Percentiles rank a stretch among this genome's conserved stretches.
Conservation (phyloP, 2,329 filamentous ascomycete genomes). For the Fusarium sp. region DNA sequence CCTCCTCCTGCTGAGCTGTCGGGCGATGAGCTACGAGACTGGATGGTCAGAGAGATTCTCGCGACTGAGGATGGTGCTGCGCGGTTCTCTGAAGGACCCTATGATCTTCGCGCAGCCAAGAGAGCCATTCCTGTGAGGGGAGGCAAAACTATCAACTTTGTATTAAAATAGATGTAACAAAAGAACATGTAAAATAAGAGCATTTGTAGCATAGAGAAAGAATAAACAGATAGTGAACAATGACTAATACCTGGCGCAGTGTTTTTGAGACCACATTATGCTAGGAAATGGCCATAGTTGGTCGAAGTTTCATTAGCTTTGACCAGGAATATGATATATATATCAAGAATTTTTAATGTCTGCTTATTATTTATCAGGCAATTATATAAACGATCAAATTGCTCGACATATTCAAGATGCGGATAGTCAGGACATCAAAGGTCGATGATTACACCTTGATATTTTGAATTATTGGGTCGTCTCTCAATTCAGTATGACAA, state of each 20-base stretch:
- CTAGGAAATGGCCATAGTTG: background rate
- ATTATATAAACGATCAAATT: background rate
- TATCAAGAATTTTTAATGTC: background rate
- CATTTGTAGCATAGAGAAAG: constrained; percentile 28
- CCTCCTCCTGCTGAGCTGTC: constrained; percentile 59
- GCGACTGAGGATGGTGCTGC: constrained; percentile 70
- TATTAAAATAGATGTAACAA: constrained; percentile 56
- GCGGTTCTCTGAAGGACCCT: constrained; percentile 63
- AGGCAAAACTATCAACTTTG: constrained; percentile 81
- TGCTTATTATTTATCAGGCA: background rate
- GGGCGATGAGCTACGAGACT: constrained; percentile 64
- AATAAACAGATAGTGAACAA: constrained; percentile 19
- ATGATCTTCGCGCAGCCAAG: constrained; percentile 65
- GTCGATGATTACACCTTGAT: too few relatives aligned
- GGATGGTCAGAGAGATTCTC: constrained; percentile 72
- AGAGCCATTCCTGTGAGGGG: constrained; percentile 75
- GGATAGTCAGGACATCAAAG: too few relatives aligned
- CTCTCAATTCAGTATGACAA: constrained; percentile 3
- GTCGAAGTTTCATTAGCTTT: background rate
- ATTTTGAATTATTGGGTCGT: too few relatives aligned
- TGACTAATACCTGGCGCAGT: background rate
- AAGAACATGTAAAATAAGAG: constrained; percentile 10
- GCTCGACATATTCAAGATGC: background rate
- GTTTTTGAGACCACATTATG: background rate
- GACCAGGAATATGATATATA: background rate